Conservation (phyloP, 2,329 filamentous ascomycete genomes). For the Plenodomus lindquistii region DNA sequence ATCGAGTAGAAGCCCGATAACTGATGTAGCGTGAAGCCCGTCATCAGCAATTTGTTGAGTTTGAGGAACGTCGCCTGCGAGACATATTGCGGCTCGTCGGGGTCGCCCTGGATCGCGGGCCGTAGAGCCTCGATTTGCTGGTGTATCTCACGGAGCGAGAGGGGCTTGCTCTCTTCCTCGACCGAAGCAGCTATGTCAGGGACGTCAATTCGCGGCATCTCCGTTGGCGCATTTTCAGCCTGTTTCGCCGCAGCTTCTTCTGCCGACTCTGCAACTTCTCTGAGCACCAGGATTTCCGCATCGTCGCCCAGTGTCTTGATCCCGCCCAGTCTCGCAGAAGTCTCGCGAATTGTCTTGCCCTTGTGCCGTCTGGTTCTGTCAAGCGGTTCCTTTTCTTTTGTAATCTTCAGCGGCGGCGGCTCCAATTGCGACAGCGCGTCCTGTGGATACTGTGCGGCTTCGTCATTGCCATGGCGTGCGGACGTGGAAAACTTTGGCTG, state of each 20-base stretch:
- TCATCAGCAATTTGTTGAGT: constrained; percentile 24
- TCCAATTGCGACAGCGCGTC: constrained; percentile 5
- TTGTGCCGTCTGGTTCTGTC: constrained; percentile 25
- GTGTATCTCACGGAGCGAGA: constrained; percentile 35
- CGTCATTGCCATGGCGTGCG: constrained; percentile 10
- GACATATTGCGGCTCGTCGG: constrained; percentile 34
- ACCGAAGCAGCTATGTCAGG: constrained; percentile 34
- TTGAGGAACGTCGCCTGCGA: constrained; percentile 29
- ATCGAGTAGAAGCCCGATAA: constrained; percentile 37
- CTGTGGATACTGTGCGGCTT: constrained; percentile 24
- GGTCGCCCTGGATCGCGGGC: constrained; percentile 20
- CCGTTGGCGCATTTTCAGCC: constrained; percentile 3
- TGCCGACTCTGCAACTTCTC: constrained; percentile 22
- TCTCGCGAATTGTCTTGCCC: constrained; percentile 32
- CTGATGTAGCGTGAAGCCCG: constrained; percentile 36
- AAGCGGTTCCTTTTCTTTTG: constrained; percentile 16
- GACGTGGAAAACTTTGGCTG: constrained; percentile 36
- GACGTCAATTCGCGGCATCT: constrained; percentile 3
- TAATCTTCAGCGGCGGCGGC: constrained; percentile 5
- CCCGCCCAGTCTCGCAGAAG: constrained; percentile 31
- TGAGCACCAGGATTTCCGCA: constrained; percentile 42
- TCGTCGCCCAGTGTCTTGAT: constrained; percentile 39
- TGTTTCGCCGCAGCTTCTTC: constrained; percentile 8
- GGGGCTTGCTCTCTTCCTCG: constrained; percentile 23
- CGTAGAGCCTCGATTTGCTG: constrained; percentile 37